Conservation (phyloP, 495 filamentous ascomycete genomes). For the Wilcoxina mikolae region DNA sequence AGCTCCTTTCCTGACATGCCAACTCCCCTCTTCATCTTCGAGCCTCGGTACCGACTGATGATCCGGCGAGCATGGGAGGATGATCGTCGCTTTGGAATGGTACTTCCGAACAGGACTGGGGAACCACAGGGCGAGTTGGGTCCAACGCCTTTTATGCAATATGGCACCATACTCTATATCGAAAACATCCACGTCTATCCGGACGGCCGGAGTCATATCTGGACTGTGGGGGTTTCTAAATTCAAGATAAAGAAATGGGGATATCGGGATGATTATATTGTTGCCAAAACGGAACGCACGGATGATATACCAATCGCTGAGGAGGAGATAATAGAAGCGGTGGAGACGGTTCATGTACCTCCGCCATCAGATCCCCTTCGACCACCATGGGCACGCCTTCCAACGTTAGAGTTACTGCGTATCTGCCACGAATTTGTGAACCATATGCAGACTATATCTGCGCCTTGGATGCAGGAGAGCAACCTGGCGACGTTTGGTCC, state of each 20-base stretch:
- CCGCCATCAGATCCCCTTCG: conserved; percentile 19
- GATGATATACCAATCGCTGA: conserved; percentile 68
- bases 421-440: conserved; percentile 50
- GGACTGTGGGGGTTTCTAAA: conserved; percentile 57
- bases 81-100: conserved; percentile 67
- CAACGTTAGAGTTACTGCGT: conserved; percentile 54
- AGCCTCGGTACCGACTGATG: conserved; percentile 80
- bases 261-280: conserved; percentile 57
- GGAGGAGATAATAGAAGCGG: conserved; percentile 46
- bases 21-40: conserved; percentile 78
- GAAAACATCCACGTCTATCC: conserved; percentile 53
- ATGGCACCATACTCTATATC: conserved; percentile 66
- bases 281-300: conserved; percentile 56
- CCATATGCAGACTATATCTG: conserved; percentile 48
- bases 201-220: conserved; percentile 67
- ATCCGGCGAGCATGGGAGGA: conserved; percentile 62
- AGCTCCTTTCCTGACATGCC: conserved; percentile 69
- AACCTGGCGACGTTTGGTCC: conserved; percentile 62
- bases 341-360: conserved; percentile 16
- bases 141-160: conserved; percentile 44
- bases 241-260: conserved; percentile 55
- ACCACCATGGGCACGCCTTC: conserved; percentile 41
- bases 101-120: conserved; percentile 50
- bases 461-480: conserved; percentile 56
- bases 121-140: conserved; percentile 45